Conservation (phyloP, 352 stramenopile genomes). For the Pythium angustatum region DNA sequence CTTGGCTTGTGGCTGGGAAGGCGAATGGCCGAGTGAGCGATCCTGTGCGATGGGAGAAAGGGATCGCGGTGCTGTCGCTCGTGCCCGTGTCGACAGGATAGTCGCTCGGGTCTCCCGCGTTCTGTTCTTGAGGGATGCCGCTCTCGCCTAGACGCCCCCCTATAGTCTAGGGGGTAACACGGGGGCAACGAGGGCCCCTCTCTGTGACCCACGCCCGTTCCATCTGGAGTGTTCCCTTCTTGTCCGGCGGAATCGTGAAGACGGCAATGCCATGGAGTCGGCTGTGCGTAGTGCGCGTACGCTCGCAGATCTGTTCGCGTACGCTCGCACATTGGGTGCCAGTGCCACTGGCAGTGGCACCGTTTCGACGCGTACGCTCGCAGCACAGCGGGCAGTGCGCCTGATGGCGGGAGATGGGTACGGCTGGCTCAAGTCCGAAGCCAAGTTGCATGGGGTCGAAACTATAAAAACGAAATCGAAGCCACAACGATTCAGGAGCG, state of each 20-base stretch:
- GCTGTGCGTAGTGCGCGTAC: conserved; percentile 1
- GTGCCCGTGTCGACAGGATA: not conserved
- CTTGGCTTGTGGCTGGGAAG: conserved; percentile 9
- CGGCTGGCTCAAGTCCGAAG: conserved; percentile 1
- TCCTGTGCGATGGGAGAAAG: not conserved
- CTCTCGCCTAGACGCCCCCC: no score
- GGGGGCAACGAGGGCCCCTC: not conserved
- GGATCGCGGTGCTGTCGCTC: no score
- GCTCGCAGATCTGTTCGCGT: conserved; percentile 17
- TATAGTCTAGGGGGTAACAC: no score
- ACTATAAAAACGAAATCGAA: conserved; percentile 8
- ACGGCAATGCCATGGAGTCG: not conserved
- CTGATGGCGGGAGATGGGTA: conserved; percentile 9
- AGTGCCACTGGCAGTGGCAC: no score
- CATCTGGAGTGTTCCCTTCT: not conserved
- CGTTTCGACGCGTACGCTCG: conserved; percentile 10
- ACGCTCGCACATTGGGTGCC: conserved; percentile 13
- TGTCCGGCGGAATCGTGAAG: not conserved
- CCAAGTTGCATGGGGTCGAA: not conserved
- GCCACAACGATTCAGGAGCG: conserved; percentile 10
- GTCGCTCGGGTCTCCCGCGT: not conserved
- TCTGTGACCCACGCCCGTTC: not conserved
- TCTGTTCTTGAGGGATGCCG: not conserved
- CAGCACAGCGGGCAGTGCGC: not conserved
- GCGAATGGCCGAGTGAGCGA: conserved; percentile 22